Conservation (phyloP, 2,329 filamentous ascomycete species). For the Bretziella fagacearum region DNA sequence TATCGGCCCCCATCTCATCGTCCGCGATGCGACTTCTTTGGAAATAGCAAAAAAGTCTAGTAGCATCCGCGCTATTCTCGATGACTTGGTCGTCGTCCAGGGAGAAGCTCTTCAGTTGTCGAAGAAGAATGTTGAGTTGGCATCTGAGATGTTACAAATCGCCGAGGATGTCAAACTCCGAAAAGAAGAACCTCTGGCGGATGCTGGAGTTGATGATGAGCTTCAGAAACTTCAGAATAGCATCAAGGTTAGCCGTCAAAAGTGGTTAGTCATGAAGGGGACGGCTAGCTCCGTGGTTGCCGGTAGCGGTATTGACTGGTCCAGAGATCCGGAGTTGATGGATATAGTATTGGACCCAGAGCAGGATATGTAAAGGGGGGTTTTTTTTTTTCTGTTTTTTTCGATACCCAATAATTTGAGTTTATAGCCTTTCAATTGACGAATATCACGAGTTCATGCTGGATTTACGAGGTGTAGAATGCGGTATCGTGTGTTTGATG, state of each 20-base stretch:
- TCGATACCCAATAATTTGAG: no score
- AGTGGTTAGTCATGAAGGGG: constrained; percentile 60
- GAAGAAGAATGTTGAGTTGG: constrained; percentile 44
- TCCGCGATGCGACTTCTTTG: constrained; percentile 50
- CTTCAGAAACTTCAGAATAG: constrained; percentile 41
- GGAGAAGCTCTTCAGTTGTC: constrained; percentile 39
- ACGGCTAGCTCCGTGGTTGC: constrained; percentile 63
- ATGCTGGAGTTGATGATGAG: constrained; percentile 35
- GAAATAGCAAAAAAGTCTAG: constrained; percentile 42
- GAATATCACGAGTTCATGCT: no score
- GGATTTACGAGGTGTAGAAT: no score
- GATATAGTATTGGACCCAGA: constrained; percentile 57
- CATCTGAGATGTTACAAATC: constrained; percentile 45
- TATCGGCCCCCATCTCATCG: constrained; percentile 46
- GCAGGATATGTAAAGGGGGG: constrained; percentile 22
- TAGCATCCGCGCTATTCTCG: constrained; percentile 32
- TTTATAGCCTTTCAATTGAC: no score
- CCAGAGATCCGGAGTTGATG: constrained; percentile 46
- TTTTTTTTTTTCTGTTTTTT: neutral
- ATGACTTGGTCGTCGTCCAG: constrained; percentile 39
- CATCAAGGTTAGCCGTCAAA: constrained; percentile 44
- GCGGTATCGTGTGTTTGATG: no score
- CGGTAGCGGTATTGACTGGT: constrained; percentile 73
- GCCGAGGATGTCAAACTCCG: constrained; percentile 37
- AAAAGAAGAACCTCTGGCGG: constrained; percentile 35